phyloP scores from a whole-genome alignment of 352 stramenopile genomes.

The Globisporangium viniferum region DNA sequence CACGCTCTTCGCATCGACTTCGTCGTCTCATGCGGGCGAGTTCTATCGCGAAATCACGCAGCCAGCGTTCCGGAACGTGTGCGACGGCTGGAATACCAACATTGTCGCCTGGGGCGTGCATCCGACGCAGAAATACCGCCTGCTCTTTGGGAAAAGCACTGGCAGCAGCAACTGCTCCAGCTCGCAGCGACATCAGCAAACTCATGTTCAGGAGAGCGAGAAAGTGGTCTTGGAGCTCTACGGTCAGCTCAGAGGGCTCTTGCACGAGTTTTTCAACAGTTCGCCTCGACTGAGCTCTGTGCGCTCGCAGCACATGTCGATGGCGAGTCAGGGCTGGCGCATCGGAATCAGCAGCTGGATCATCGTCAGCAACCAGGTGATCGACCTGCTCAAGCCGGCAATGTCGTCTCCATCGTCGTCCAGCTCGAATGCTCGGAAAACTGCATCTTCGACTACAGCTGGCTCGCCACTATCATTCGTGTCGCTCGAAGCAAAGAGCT shows the following conservation, averaged over 20 bases:
- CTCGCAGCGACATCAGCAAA: neutral
- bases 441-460: neutral
- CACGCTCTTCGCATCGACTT: constrained; percentile 47
- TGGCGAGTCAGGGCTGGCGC: constrained; percentile 25
- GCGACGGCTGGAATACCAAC: constrained; percentile 61
- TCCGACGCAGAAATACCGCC: constrained; percentile 66
- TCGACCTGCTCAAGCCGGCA: constrained; percentile 47
- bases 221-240: constrained; percentile 52
- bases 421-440: neutral
- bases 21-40: constrained; percentile 33
- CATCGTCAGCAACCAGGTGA: constrained; percentile 57
- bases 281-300: neutral
- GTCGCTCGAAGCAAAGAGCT: constrained; percentile 44
- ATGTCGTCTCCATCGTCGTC: neutral
- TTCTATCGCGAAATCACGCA: constrained; percentile 61
- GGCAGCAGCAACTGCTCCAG: constrained; percentile 11
- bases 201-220: constrained; percentile 5
- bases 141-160: constrained; percentile 65
- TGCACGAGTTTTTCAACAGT: constrained; percentile 46
- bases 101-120: constrained; percentile 62
- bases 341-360: constrained; percentile 73
- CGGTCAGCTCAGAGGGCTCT: constrained; percentile 49
- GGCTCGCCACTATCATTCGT: constrained; percentile 37
- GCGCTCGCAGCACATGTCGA: constrained; percentile 8
- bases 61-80: constrained; percentile 37